Percentiles rank a stretch among this genome's conserved stretches.
Conservation (phyloP, 305 asterid species). For the Fraxinus dipetala region DNA sequence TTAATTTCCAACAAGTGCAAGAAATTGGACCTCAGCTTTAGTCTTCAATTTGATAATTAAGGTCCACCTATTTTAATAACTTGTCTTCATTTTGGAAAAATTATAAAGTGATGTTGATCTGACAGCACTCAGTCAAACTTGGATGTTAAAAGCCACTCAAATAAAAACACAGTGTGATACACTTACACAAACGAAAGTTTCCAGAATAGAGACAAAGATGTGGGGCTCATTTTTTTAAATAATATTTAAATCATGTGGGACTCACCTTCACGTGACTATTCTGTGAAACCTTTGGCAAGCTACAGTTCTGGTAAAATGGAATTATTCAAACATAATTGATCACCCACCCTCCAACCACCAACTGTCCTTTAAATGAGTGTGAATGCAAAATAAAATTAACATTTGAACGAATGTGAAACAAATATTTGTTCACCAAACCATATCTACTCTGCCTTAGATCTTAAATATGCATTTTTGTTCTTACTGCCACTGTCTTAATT, state of each 20-base stretch:
- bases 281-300: too few relatives aligned
- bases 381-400: background rate
- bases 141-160: background rate
- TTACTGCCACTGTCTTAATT: background rate
- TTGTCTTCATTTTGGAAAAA: background rate
- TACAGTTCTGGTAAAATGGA: too few relatives aligned
- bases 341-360: background rate
- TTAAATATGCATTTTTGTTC: too few relatives aligned
- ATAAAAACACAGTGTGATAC: background rate
- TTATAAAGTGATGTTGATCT: background rate
- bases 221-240: too few relatives aligned
- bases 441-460: background rate
- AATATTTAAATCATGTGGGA: too few relatives aligned
- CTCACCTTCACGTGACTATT: too few relatives aligned
- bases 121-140: background rate
- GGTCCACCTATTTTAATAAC: background rate
- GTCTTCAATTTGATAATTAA: background rate
- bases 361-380: background rate
- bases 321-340: background rate
- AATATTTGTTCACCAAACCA: slow-evolving; percentile 6
- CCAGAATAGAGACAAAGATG: too few relatives aligned
- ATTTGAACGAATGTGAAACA: background rate
- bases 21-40: background rate
- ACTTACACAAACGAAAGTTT: too few relatives aligned
- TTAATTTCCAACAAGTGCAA: background rate